These are phyloP conservation scores for Taphrina pruni DNA, from an alignment of 1,139 yeast genomes.

Conservation along the genomic window DNA sequence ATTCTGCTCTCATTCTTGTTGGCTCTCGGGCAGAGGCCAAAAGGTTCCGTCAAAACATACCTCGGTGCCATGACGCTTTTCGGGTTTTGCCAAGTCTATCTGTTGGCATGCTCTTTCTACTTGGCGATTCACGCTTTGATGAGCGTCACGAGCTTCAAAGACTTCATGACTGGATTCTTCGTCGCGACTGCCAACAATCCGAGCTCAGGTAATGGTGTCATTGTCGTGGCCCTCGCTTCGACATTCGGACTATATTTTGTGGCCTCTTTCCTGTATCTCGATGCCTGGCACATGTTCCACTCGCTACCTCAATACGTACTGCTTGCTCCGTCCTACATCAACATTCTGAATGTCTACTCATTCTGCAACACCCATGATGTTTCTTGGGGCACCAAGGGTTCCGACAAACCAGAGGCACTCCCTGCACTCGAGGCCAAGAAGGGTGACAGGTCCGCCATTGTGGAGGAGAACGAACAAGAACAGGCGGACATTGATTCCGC, in stretches of 20 bases:
- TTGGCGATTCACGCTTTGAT: constrained; percentile 52
- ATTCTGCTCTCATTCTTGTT: constrained; percentile 54
- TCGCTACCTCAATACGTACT: constrained; percentile 84
- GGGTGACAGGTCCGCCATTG: constrained; percentile 73
- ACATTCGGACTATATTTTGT: constrained; percentile 87
- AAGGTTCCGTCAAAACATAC: constrained; percentile 53
- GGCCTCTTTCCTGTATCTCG: constrained; percentile 76
- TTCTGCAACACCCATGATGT: constrained; percentile 96
- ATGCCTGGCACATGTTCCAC: constrained; percentile 94
- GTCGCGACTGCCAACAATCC: constrained; percentile 50
- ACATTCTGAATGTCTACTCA: constrained; percentile 74
- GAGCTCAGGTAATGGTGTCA: constrained; percentile 54
- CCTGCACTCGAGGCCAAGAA: constrained; percentile 61
- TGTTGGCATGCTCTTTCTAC: constrained; percentile 53
- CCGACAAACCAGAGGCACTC: constrained; percentile 64
- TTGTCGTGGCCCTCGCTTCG: constrained; percentile 82
- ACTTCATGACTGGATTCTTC: constrained; percentile 42
- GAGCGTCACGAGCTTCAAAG: constrained; percentile 45
- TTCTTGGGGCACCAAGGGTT: constrained; percentile 98
- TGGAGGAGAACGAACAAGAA: constrained; percentile 73
- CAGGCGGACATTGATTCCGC: constrained; percentile 67
- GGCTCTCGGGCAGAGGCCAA: constrained; percentile 57
- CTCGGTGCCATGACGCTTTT: constrained; percentile 51
- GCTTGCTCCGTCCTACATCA: constrained; percentile 87
- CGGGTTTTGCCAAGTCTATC: constrained; percentile 54